Evolutionary conservation across 805 yeast species (phyloP).

Genomic region (Vanderwaltozyma tropicalis): DNA sequence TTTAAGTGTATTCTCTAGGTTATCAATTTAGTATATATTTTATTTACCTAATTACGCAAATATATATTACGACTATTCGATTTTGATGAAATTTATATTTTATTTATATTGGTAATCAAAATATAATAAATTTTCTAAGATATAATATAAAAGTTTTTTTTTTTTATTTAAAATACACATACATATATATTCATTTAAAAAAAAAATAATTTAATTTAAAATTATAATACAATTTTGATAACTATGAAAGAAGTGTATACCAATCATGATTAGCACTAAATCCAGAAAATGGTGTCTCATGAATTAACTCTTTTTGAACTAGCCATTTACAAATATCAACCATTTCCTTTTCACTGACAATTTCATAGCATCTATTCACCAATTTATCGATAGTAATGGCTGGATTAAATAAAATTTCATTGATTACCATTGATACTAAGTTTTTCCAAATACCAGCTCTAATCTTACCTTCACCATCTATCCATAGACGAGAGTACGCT

Average conservation of each 20-base stretch:
- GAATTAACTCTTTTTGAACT: constrained; percentile 22
- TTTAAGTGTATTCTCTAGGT: background rate
- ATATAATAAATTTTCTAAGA: too few relatives aligned
- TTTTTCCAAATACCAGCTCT: constrained; percentile 51
- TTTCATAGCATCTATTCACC: constrained; percentile 13
- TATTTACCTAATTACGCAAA: background rate
- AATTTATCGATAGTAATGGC: constrained; percentile 33
- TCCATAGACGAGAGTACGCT: constrained; percentile 64
- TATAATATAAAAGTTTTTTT: too few relatives aligned
- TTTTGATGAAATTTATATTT: too few relatives aligned
- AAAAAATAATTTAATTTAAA: too few relatives aligned
- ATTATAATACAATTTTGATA: too few relatives aligned
- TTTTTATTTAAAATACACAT: too few relatives aligned
- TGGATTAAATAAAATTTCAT: constrained; percentile 42
- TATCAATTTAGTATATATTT: too few relatives aligned
- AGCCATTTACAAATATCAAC: constrained; percentile 37
- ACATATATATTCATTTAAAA: too few relatives aligned
- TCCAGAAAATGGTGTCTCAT: constrained; percentile 13
- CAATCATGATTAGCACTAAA: constrained; percentile 15
- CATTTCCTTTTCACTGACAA: constrained; percentile 33
- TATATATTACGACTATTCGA: background rate
- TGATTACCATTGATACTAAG: constrained; percentile 38
- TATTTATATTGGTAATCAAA: too few relatives aligned
- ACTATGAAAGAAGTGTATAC: constrained; percentile 14
- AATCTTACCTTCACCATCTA: constrained; percentile 52